Evolutionary conservation across 164 flowering plant species (phyloP).

Genomic region (Cinnamomum chago): DNA sequence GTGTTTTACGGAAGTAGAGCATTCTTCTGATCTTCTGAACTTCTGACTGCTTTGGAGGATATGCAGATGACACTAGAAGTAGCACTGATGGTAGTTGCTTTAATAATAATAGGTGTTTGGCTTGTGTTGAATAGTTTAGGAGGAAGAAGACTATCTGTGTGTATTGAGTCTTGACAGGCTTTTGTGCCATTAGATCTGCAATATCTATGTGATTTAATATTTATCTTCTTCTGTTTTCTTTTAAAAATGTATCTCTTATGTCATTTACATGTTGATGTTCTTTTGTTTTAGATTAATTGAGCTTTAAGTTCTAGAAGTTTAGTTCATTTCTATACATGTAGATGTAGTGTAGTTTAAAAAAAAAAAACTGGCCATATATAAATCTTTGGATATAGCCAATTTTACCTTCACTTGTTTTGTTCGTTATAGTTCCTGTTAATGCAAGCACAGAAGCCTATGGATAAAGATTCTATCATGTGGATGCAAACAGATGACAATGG

Average conservation of each 20-base stretch:
- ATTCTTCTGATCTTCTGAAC: conserved; percentile 57
- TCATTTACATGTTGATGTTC: conserved; percentile 1
- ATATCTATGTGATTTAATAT: conserved; percentile 19
- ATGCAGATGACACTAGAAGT: conserved; percentile 46
- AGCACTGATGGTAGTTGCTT: conserved; percentile 35
- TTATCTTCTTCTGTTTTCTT: neutral
- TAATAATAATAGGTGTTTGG: conserved; percentile 20
- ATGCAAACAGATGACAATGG: too few species aligned
- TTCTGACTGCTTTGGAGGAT: conserved; percentile 17
- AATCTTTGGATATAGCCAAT: too few species aligned
- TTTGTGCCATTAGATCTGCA: conserved; percentile 14
- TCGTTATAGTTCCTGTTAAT: too few species aligned
- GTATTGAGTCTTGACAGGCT: neutral
- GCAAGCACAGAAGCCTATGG: too few species aligned
- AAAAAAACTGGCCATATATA: too few species aligned
- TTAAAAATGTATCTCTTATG: neutral
- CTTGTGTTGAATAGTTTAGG: conserved; percentile 29
- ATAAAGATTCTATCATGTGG: too few species aligned
- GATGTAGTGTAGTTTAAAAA: too few species aligned
- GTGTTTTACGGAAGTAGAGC: conserved; percentile 97
- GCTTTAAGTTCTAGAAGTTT: too few species aligned
- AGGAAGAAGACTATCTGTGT: conserved; percentile 22
- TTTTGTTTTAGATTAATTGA: too few species aligned
- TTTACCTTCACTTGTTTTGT: too few species aligned
- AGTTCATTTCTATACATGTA: too few species aligned